Base-by-base conservation (phyloP, 2,329 filamentous ascomycete species). In the Monosporascus sp. region DNA sequence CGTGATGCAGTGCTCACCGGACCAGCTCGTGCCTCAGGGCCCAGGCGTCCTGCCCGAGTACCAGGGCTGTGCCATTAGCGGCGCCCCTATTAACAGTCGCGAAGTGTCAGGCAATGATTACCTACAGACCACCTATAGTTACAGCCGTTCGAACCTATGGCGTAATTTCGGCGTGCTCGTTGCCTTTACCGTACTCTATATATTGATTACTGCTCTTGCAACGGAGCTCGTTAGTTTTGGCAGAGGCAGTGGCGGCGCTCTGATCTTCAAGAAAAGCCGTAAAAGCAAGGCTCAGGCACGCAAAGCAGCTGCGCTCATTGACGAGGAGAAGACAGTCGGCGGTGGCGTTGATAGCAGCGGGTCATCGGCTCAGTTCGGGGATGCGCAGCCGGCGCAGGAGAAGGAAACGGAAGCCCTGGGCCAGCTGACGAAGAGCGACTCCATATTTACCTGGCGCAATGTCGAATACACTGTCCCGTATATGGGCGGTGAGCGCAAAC, bases 91-190 rank as follows among this genome's bases (percentile, higher is more conserved):
- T 3, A 83, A 82, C 17, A 67, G 69, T 5, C 57, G 63, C 0
- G 62, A 64, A 2, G 80, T 89, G 5, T 62, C 71, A 0, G 86
- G 86, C 0, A 72, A 77, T 15, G 70, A 69, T 0, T 89, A 85
- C 49, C 72, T 89, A 47, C 59, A 60, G 22, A 68, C 68, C 8
- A 73, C 68, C 4, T 86, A 81, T 58, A 66, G 71, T 2, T 89
- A 88, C 63, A 73, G 70, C 5, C 70, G 78, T 1, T 69, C 72
- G 1, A 79, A 89, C 59, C 70, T 85, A 7, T 89, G 87, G 87
- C 83, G 89, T 3, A 91, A 93, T 65, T 90, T 89, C 62, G 89
- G 87, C 35, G 84, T 92, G 3, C 70, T 94, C 1, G 83, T 92
- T 59, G 89, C 86, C 0, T 94, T 90, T 59, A 81, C 83, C 1